Base-by-base conservation (phyloP, 805 yeast genomes). In the Pichia membranifaciens region DNA sequence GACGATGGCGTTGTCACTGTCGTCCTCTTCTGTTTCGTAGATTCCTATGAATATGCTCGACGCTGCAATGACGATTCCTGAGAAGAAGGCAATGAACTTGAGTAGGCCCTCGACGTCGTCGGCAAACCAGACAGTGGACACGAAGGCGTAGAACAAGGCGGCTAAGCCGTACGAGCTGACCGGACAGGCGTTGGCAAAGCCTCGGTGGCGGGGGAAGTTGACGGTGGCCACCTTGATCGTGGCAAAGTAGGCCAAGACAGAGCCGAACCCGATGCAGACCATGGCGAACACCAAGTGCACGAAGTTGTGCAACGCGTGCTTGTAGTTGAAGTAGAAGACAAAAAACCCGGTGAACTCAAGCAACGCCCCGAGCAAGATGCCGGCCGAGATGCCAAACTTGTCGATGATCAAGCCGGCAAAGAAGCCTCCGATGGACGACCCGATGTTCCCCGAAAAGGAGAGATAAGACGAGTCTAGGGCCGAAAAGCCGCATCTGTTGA, bases 391-490 rank as follows among this genome's bases (percentile, higher is more conserved):
- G 0, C 87, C 87, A 38, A 66, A 68, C 33, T 60, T 66, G 58
- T 85, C 93, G 17, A 84, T 82, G 22, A 83, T 57, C 21, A 82
- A 58, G 0, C 95, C 95, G 0, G 84, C 89, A 0, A 83, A 75
- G 23, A 84, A 68, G 0, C 91, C 91, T 22, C 88, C 82, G 9
- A 82, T 55, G 0, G 87, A 78, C 2, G 82, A 70, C 4, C 95
- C 95, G 7, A 82, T 59, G 37, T 75, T 79, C 21, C 82, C 67
- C 0, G 83, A 75, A 33, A 84, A 65, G 0, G 91, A 79, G 4
- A 85, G 69, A 13, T 76, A 72, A 2, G 89, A 85, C 7, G 88
- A 77, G 51, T 78, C 78, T 0, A 78, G 68, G 0, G 84, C 74
- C 0, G 82, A 73, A 23, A 84, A 69, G 0, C 78, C 73, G 21